Evolutionary conservation across 306 rosid species (phyloP).

Genomic region (Pterocarpus santalinus): DNA sequence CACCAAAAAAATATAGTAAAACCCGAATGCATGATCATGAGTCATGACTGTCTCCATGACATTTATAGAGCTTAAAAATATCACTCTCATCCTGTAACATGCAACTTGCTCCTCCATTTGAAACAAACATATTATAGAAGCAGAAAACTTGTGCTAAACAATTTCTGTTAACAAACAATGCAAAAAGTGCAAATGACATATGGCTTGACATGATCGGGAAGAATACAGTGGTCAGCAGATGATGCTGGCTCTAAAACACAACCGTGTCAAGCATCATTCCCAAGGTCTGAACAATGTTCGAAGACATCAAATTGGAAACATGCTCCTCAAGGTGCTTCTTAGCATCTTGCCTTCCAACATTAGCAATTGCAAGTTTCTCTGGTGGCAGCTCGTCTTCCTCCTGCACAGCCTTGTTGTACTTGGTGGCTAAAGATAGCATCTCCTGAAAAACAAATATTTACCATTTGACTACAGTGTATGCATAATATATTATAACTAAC

Average conservation of each 20-base stretch:
- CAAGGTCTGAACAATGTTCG: slow-evolving; percentile 90
- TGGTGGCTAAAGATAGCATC: slow-evolving; percentile 78
- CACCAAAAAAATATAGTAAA: background rate
- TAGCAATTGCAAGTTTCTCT: slow-evolving; percentile 82
- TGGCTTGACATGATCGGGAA: background rate
- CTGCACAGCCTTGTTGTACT: slow-evolving; percentile 94
- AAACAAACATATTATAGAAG: slow-evolving; percentile 19
- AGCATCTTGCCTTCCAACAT: slow-evolving; percentile 73
- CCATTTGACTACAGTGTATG: background rate
- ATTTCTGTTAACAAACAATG: slow-evolving; percentile 3
- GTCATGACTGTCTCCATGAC: background rate
- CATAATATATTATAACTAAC: background rate
- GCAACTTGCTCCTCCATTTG: slow-evolving; percentile 22
- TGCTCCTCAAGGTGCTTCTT: slow-evolving; percentile 98
- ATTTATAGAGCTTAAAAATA: slow-evolving; percentile 5
- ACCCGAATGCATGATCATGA: background rate
- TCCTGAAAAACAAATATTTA: slow-evolving; percentile 58
- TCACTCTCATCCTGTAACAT: slow-evolving; percentile 9
- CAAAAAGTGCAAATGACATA: slow-evolving; percentile 14
- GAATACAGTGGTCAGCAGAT: background rate
- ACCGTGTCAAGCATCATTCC: slow-evolving; percentile 97
- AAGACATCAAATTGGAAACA: slow-evolving; percentile 91
- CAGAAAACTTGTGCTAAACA: slow-evolving; percentile 12
- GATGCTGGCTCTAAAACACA: slow-evolving; percentile 64
- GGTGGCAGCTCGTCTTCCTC: slow-evolving; percentile 95